These are phyloP conservation scores for Magnolia kwangsiensis DNA, from an alignment of 164 flowering plant species.

Conservation along the genomic window DNA sequence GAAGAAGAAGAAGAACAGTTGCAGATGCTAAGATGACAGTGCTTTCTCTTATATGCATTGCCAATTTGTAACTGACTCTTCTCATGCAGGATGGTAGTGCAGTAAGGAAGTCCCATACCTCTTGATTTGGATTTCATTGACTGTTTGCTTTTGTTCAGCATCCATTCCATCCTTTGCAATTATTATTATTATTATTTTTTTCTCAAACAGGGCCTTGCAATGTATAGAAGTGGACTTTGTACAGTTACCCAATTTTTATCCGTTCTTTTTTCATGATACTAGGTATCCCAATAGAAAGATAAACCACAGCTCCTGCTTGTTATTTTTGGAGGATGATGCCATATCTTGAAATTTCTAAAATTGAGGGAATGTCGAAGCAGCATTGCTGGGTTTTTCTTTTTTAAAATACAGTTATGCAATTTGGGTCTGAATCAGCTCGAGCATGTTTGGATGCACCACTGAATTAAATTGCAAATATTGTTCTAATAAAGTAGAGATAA, in stretches of 20 bases:
- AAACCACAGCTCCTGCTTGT: neutral
- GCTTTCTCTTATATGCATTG: neutral
- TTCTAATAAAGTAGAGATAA: neutral
- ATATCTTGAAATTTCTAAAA: neutral
- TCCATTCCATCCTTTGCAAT: neutral
- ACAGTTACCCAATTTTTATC: constrained; percentile 13
- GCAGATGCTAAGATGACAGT: no score
- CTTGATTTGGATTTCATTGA: constrained; percentile 5
- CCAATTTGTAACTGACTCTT: neutral
- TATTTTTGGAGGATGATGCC: neutral
- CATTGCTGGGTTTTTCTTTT: neutral
- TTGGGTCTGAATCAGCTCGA: neutral
- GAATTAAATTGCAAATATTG: neutral
- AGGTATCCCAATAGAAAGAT: neutral
- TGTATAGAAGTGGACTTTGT: constrained; percentile 20
- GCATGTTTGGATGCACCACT: neutral
- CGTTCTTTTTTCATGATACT: constrained; percentile 10
- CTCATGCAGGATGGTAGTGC: constrained; percentile 5
- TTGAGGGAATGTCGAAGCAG: neutral
- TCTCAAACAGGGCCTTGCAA: constrained; percentile 10
- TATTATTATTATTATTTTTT: no score
- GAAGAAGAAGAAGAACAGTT: no score
- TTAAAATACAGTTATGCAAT: neutral
- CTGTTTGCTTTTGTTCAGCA: neutral
- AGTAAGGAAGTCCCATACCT: neutral